These are phyloP conservation scores for Nepenthes alata DNA, from an alignment of 179 eudicot genomes.

Conservation along the genomic window DNA sequence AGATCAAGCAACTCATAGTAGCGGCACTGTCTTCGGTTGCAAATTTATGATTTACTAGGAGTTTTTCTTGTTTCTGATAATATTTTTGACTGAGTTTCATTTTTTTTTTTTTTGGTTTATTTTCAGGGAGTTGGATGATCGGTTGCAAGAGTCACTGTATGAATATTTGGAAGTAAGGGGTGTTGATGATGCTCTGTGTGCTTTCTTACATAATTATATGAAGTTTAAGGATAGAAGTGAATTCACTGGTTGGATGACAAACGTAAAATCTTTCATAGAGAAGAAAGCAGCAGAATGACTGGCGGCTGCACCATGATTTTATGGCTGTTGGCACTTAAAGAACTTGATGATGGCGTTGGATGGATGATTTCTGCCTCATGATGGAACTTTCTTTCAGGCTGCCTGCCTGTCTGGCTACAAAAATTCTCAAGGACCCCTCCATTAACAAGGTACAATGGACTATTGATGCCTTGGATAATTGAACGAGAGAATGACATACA, in stretches of 20 bases:
- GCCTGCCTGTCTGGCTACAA: no score
- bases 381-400: no score
- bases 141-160: conserved; percentile 62
- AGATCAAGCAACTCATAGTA: background rate
- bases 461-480: no score
- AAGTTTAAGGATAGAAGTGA: conserved; percentile 52
- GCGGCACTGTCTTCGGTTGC: no score
- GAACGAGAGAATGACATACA: no score
- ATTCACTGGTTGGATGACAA: conserved; percentile 64
- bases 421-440: no score
- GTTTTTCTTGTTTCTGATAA: no score
- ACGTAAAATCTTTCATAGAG: conserved; percentile 41
- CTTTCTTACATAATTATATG: conserved; percentile 53
- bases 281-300: conserved; percentile 16
- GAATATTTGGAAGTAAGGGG: conserved; percentile 72
- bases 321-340: background rate
- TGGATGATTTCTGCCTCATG: no score
- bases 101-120: background rate
- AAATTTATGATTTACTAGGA: no score
- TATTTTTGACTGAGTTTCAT: no score
- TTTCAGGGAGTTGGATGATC: conserved; percentile 79
- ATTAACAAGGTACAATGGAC: no score
- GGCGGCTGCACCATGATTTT: background rate
- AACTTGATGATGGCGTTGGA: no score
- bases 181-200: conserved; percentile 56